Percentiles rank a stretch among this genome's conserved stretches.
These are phyloP conservation scores for Aaosphaeria arxii DNA, from an alignment of 2,329 filamentous ascomycete genomes.

Conservation along the genomic window DNA sequence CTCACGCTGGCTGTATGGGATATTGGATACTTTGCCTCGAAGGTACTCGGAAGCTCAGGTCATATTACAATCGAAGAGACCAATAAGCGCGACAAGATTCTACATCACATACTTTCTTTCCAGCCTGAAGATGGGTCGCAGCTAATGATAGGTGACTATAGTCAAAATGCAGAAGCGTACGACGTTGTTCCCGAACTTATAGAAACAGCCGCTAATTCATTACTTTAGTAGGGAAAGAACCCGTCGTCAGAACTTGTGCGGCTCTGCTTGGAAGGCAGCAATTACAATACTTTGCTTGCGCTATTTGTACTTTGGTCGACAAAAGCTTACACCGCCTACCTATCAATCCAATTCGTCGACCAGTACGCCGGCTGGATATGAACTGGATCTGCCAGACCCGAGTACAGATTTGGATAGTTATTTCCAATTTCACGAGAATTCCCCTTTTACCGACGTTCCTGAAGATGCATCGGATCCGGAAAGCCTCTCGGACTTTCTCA, in stretches of 20 bases:
- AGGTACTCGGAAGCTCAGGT: constrained; percentile 4
- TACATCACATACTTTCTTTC: constrained; percentile 12
- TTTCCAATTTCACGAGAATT: constrained; percentile 4
- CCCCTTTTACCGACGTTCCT: not conserved
- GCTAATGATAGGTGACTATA: constrained; percentile 5
- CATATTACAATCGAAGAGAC: constrained; percentile 6
- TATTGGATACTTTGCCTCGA: constrained; percentile 11
- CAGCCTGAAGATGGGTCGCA: constrained; percentile 8
- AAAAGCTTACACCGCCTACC: constrained; percentile 5
- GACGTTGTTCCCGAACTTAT: too few relatives aligned
- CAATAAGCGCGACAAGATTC: constrained; percentile 15
- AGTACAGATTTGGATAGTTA: not conserved
- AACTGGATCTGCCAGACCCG: not conserved
- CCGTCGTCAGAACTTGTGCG: not conserved
- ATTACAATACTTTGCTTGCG: constrained; percentile 15
- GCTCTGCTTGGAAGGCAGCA: constrained; percentile 13
- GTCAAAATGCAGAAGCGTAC: not conserved
- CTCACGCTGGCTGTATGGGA: constrained; percentile 16
- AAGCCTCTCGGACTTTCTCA: constrained; percentile 2
- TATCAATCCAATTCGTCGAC: not conserved
- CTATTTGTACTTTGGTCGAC: constrained; percentile 17
- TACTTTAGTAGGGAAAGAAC: too few relatives aligned
- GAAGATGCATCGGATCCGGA: not conserved
- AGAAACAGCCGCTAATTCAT: too few relatives aligned
- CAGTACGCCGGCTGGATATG: not conserved